phyloP scores from a whole-genome alignment of 768 basidiomycete genomes.

The Agaricus sinodeliciosus region DNA sequence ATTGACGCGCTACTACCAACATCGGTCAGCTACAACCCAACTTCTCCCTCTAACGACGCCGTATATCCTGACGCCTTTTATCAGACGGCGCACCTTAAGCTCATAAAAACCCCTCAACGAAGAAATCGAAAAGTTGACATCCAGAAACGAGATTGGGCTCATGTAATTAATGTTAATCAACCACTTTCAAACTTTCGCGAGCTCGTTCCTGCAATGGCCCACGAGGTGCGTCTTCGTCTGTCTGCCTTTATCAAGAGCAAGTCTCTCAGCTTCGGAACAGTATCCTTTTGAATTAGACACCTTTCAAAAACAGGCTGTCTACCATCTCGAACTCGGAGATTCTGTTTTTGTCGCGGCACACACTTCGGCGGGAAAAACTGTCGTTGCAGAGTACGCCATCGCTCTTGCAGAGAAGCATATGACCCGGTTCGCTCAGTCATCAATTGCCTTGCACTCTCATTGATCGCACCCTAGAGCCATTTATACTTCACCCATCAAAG shows the following conservation, averaged over 20 bases:
- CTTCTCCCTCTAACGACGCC: background rate
- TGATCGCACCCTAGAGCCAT: slow-evolving; percentile 62
- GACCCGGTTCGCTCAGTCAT: slow-evolving; percentile 64
- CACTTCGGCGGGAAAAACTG: slow-evolving; percentile 99
- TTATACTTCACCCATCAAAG: slow-evolving; percentile 98
- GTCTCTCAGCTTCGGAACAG: slow-evolving; percentile 21
- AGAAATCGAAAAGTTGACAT: slow-evolving; percentile 37
- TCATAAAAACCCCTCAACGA: slow-evolving; percentile 35
- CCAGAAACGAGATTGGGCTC: slow-evolving; percentile 94
- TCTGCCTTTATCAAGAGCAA: background rate
- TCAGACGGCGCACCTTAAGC: slow-evolving; percentile 55
- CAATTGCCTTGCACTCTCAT: slow-evolving; percentile 1
- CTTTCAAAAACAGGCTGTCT: slow-evolving; percentile 98
- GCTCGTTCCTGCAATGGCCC: slow-evolving; percentile 95
- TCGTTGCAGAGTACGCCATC: slow-evolving; percentile 98
- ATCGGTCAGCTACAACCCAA: slow-evolving; percentile 25
- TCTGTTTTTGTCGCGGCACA: slow-evolving; percentile 99
- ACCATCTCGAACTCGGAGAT: slow-evolving; percentile 94
- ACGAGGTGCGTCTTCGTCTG: slow-evolving; percentile 48
- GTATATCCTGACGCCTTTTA: background rate
- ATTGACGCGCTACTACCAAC: slow-evolving; percentile 79
- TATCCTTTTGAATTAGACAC: slow-evolving; percentile 99
- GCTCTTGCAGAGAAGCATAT: slow-evolving; percentile 96
- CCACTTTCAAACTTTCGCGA: slow-evolving; percentile 85
- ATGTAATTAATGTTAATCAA: slow-evolving; percentile 90